phyloP scores from a whole-genome alignment of 2,329 filamentous ascomycete species.

The Fusarium virguliforme region DNA sequence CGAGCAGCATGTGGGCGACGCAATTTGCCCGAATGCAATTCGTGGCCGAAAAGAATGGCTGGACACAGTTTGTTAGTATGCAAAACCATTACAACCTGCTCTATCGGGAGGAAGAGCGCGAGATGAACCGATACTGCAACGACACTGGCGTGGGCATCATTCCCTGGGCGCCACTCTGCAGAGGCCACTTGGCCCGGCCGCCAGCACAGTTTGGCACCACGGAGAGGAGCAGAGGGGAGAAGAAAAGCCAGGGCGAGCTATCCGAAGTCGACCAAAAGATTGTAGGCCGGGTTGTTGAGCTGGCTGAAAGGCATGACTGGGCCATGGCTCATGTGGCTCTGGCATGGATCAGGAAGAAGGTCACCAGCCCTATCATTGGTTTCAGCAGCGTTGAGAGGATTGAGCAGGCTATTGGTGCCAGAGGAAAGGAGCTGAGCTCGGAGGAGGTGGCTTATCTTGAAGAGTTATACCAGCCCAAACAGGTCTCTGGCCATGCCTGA shows the following conservation, averaged over 20 bases:
- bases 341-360: constrained; percentile 33
- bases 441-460: constrained; percentile 36
- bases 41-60: constrained; percentile 68
- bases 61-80: constrained; percentile 73
- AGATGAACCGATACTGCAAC: constrained; percentile 62
- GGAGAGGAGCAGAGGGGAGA: constrained; percentile 36
- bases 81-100: constrained; percentile 70
- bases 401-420: constrained; percentile 34
- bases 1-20: constrained; percentile 63
- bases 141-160: constrained; percentile 49
- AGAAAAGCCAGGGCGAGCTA: constrained; percentile 27
- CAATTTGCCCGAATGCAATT: constrained; percentile 67
- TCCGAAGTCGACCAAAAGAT: constrained; percentile 33
- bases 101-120: constrained; percentile 72
- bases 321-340: constrained; percentile 41
- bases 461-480: constrained; percentile 39
- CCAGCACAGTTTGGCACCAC: constrained; percentile 31
- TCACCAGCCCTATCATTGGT: constrained; percentile 37
- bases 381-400: constrained; percentile 42
- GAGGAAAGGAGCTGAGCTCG: constrained; percentile 23
- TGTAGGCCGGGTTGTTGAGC: constrained; percentile 26
- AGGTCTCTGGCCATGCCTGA: constrained; percentile 18
- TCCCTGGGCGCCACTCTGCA: constrained; percentile 43
- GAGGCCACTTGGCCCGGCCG: constrained; percentile 35
- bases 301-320: constrained; percentile 29